These are phyloP conservation scores for Cubamyces lactineus DNA, from an alignment of 768 basidiomycete species.

Conservation along the genomic window DNA sequence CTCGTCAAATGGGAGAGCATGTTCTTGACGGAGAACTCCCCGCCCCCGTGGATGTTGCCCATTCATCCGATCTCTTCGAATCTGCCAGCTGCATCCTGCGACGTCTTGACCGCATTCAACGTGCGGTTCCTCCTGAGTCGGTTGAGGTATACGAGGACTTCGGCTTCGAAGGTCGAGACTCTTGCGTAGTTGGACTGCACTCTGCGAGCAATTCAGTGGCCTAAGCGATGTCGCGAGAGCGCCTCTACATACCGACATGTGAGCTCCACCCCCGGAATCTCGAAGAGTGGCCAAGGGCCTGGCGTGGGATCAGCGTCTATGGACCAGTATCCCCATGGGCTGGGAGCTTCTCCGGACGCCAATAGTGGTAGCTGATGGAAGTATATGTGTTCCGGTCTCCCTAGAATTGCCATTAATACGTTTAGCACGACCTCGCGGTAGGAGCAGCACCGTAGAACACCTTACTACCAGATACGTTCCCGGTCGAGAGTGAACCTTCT, in stretches of 20 bases:
- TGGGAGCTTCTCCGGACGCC: constrained; percentile 2
- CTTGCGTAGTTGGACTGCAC: constrained; percentile 10
- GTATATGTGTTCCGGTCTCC: neutral
- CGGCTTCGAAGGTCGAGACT: constrained; percentile 14
- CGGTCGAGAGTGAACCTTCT: too few relatives aligned
- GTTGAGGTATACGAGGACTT: constrained; percentile 16
- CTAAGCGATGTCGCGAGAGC: too few relatives aligned
- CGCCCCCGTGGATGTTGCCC: too few relatives aligned
- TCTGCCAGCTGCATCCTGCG: neutral
- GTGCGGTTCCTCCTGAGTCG: neutral
- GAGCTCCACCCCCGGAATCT: constrained; percentile 5
- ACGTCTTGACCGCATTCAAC: neutral
- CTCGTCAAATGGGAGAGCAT: too few relatives aligned
- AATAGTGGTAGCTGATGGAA: constrained; percentile 20
- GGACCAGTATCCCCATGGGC: constrained; percentile 22
- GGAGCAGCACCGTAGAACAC: too few relatives aligned
- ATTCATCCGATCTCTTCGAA: neutral
- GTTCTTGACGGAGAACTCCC: too few relatives aligned
- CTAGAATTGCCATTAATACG: too few relatives aligned
- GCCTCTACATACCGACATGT: constrained; percentile 6
- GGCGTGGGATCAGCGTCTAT: constrained; percentile 4
- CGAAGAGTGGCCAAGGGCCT: constrained; percentile 12
- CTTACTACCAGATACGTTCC: too few relatives aligned
- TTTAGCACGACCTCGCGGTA: too few relatives aligned
- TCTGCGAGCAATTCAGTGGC: neutral